A percentile compares a stretch with the other conserved stretches of the same genome.
Evolutionary conservation across 2,329 filamentous ascomycete species (phyloP).

Genomic region (Calycina herbarum): DNA sequence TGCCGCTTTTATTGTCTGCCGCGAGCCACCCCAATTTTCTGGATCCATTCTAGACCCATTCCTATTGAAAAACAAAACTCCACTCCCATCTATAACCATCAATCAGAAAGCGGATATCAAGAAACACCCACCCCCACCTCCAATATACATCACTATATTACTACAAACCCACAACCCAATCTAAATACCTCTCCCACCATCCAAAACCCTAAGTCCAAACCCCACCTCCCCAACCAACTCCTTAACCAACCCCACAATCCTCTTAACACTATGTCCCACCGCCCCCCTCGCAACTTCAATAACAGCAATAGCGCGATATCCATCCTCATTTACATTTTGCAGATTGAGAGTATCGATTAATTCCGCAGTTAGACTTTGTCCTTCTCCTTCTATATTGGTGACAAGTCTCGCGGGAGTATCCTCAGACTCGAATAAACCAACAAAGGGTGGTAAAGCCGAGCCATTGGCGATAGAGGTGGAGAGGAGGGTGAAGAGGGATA

Average conservation of each 20-base stretch:
- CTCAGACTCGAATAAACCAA: conserved; percentile 52
- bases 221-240: conserved; percentile 70
- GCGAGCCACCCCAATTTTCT: too few species aligned
- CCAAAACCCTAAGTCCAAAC: conserved; percentile 44
- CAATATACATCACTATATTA: too few species aligned
- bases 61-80: too few species aligned
- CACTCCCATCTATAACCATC: too few species aligned
- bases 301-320: conserved; percentile 72
- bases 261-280: conserved; percentile 9
- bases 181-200: background rate
- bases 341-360: conserved; percentile 54
- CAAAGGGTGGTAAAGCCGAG: conserved; percentile 68
- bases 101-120: too few species aligned
- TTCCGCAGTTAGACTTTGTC: background rate
- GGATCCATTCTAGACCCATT: too few species aligned
- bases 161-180: too few species aligned
- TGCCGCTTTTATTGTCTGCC: too few species aligned
- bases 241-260: conserved; percentile 53
- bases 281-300: conserved; percentile 55
- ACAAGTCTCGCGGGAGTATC: background rate
- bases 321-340: conserved; percentile 64
- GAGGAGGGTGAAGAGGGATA: conserved; percentile 66
- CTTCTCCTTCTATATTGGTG: background rate
- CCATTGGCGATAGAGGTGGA: conserved; percentile 65
- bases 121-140: too few species aligned